Evolutionary conservation across 2,329 filamentous ascomycete genomes (phyloP).

Genomic region (Arthrobotrys megalospora): DNA sequence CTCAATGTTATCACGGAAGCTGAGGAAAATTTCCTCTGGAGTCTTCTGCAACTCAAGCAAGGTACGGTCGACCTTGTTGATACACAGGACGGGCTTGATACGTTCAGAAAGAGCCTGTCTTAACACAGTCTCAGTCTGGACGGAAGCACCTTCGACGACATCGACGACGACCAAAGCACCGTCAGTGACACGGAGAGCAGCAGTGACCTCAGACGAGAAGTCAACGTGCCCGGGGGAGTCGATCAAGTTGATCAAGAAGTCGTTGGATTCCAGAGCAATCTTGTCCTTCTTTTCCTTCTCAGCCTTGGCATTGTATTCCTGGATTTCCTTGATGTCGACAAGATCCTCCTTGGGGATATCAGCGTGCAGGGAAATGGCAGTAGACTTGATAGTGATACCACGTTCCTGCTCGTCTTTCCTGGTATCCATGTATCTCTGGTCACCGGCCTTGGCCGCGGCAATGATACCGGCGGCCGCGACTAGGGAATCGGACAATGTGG

Average conservation of each 20-base stretch:
- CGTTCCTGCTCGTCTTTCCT: conserved; percentile 98
- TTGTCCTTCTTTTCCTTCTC: conserved; percentile 84
- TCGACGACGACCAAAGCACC: conserved; percentile 99
- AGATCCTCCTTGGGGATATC: conserved; percentile 85
- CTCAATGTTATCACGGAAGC: conserved; percentile 99
- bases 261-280: conserved; percentile 74
- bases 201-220: conserved; percentile 99
- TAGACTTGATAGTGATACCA: conserved; percentile 99
- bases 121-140: conserved; percentile 99
- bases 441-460: conserved; percentile 96
- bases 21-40: conserved; percentile 99
- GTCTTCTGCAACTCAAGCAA: conserved; percentile 98
- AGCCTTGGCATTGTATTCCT: conserved; percentile 70
- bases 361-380: conserved; percentile 98
- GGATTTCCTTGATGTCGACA: conserved; percentile 86
- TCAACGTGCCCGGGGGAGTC: conserved; percentile 99
- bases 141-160: conserved; percentile 99
- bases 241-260: conserved; percentile 99
- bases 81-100: conserved; percentile 99
- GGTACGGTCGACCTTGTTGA: conserved; percentile 99
- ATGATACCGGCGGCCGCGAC: conserved; percentile 99
- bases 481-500: conserved; percentile 98
- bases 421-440: conserved; percentile 96
- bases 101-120: conserved; percentile 99
- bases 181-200: conserved; percentile 99